Conservation (phyloP, 495 filamentous ascomycete genomes). For the Acidiella bohemica region DNA sequence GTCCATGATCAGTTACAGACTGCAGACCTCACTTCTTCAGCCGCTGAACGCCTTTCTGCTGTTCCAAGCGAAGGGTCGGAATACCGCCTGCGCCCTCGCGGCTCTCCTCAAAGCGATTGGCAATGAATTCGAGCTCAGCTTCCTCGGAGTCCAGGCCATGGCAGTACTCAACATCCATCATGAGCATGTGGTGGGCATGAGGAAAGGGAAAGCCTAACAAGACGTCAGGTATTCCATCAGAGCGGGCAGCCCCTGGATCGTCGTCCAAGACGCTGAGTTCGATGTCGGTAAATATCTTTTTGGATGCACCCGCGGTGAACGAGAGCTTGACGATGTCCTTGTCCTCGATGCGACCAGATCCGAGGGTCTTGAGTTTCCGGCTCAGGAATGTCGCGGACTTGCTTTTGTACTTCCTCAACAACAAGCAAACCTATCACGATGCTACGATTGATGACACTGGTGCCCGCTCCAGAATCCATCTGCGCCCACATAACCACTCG, state of each 20-base stretch:
- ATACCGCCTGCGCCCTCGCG: background rate
- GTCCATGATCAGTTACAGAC: too few relatives aligned
- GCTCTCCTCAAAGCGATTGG: conserved; percentile 1
- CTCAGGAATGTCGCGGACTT: background rate
- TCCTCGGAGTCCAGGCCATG: background rate
- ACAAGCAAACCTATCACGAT: background rate
- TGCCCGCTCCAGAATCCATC: conserved; percentile 7
- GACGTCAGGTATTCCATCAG: conserved; percentile 4
- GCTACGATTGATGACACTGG: conserved; percentile 3
- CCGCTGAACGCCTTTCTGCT: too few relatives aligned
- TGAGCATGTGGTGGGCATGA: conserved; percentile 1
- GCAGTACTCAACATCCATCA: conserved; percentile 4
- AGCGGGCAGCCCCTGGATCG: background rate
- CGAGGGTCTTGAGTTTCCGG: background rate
- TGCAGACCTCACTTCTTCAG: too few relatives aligned
- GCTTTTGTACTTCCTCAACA: background rate
- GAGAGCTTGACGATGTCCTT: too few relatives aligned
- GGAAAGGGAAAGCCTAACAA: conserved; percentile 1
- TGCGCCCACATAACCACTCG: conserved; percentile 4
- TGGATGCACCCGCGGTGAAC: too few relatives aligned
- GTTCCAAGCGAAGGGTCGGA: too few relatives aligned
- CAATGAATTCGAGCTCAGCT: background rate
- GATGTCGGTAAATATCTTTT: too few relatives aligned
- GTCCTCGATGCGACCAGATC: too few relatives aligned
- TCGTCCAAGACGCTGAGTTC: too few relatives aligned